Base-by-base conservation (phyloP, 768 basidiomycete genomes). In the Grammothele lineata region DNA sequence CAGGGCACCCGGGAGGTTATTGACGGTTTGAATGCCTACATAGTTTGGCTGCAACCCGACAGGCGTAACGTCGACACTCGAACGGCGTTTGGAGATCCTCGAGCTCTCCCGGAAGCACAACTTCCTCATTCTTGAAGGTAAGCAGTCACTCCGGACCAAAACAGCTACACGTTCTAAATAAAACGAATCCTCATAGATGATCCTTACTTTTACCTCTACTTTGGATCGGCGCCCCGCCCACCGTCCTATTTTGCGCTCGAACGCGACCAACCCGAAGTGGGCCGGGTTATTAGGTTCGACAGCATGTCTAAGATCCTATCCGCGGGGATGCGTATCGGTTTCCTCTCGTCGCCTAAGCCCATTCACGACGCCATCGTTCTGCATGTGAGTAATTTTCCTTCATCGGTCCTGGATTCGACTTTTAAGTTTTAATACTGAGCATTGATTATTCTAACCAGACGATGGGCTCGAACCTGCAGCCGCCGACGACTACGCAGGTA, bases 41-140 rank as follows among this genome's bases (percentile, higher is more conserved):
- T 50, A 87, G 84, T 86, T 85, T 57, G 92, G 92, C 26, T 85
- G 84, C 55, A 94, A 94, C 64, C 92, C 91, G 3, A 88, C 85
- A 7, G 92, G 92, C 1, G 80, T 78, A 62, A 92, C 91, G 3
- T 78, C 85, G 5, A 74, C 86, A 2, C 64, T 78, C 33, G 77
- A 82, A 45, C 77, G 92, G 40, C 77, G 85, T 30, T 71, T 79
- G 63, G 80, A 84, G 62, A 79, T 91, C 6, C 75, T 95, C 21
- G 68, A 73, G 50, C 72, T 95, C 14, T 83, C 86, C 12, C 73
- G 76, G 47, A 75, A 87, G 57, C 75, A 91, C 62, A 74, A 87
- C 58, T 78, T 95, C 54, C 63, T 95, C 44, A 87, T 96, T 58
- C 68, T 95, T 39, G 92, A 95, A 77, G 91, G 91, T 81, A 41